A percentile compares a stretch with the other conserved stretches of the same genome.
phyloP scores from a whole-genome alignment of 352 stramenopile species.

The Saprolegnia diclina region DNA sequence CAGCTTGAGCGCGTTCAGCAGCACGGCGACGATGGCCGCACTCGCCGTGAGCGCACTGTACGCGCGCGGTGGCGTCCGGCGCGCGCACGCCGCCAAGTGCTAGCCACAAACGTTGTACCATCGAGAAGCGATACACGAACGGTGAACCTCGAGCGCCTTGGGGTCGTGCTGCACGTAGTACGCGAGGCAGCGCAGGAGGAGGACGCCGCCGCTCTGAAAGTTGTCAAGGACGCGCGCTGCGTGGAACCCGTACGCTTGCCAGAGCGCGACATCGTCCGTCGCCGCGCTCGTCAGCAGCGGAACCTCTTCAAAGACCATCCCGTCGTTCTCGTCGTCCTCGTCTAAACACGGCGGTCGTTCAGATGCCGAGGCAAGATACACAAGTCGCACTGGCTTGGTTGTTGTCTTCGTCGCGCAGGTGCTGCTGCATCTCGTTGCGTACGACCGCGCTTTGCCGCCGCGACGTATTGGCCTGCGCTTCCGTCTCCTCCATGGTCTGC shows the following conservation, averaged over 20 bases:
- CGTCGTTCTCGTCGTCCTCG: neutral
- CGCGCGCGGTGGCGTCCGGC: neutral
- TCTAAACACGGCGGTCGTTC: neutral
- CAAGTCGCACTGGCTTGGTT: constrained; percentile 8
- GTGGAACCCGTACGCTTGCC: constrained; percentile 77
- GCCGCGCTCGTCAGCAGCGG: neutral
- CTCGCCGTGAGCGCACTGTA: constrained; percentile 12
- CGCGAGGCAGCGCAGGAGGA: constrained; percentile 55
- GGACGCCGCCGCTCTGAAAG: constrained; percentile 69
- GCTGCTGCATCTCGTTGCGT: neutral
- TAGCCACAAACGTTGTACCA: neutral
- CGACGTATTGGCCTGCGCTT: neutral
- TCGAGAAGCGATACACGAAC: neutral
- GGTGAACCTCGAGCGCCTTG: neutral
- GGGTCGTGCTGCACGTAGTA: constrained; percentile 61
- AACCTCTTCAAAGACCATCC: constrained; percentile 3
- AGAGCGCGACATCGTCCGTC: constrained; percentile 37
- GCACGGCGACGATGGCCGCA: constrained; percentile 17
- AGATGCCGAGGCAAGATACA: neutral
- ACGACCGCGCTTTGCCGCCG: neutral
- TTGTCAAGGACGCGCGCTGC: constrained; percentile 53
- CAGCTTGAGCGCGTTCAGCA: constrained; percentile 69
- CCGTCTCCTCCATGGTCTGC: constrained; percentile 2
- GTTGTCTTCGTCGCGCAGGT: neutral
- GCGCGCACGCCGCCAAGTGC: neutral